Conservation (phyloP, 2,329 filamentous ascomycete species). For the Cercospora nicotianae region DNA sequence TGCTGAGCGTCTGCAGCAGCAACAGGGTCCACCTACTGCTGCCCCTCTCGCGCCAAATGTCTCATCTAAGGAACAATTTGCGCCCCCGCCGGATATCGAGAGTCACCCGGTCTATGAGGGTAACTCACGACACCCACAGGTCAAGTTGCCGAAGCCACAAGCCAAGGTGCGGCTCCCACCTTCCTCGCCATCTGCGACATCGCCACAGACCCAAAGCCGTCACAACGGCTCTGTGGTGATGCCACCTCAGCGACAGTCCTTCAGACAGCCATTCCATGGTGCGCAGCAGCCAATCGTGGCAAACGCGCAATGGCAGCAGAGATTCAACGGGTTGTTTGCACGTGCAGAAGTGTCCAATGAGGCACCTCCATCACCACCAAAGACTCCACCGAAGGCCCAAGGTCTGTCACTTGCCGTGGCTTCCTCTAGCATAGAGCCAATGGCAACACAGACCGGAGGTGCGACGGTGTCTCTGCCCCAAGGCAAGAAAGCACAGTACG, state of each 20-base stretch:
- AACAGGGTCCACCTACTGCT: slow-evolving; percentile 18
- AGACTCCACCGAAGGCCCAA: slow-evolving; percentile 42
- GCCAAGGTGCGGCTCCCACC: slow-evolving; percentile 83
- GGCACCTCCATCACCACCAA: slow-evolving; percentile 39
- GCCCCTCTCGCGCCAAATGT: slow-evolving; percentile 30
- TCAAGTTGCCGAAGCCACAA: slow-evolving; percentile 67
- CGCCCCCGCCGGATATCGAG: slow-evolving; percentile 71
- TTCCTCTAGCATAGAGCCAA: slow-evolving; percentile 65
- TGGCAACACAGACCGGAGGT: slow-evolving; percentile 58
- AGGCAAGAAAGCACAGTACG: slow-evolving; percentile 20
- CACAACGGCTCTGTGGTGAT: slow-evolving; percentile 44
- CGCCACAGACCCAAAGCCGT: slow-evolving; percentile 40
- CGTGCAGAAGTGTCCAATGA: slow-evolving; percentile 56
- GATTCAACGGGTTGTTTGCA: slow-evolving; percentile 74
- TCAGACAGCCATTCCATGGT: slow-evolving; percentile 40
- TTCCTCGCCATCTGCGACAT: slow-evolving; percentile 43
- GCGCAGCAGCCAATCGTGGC: slow-evolving; percentile 47
- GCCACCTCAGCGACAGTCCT: slow-evolving; percentile 43
- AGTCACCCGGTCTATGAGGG: slow-evolving; percentile 73
- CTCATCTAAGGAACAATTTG: slow-evolving; percentile 34
- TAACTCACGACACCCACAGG: slow-evolving; percentile 63
- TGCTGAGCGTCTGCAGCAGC: slow-evolving; percentile 12
- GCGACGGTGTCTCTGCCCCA: slow-evolving; percentile 71
- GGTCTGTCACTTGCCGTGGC: slow-evolving; percentile 56
- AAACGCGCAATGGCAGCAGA: slow-evolving; percentile 70